Percentiles rank a stretch among this genome's conserved stretches.
These are phyloP conservation scores for Kodamaea hsintzibuensis DNA, from an alignment of 805 yeast species.

Conservation along the genomic window DNA sequence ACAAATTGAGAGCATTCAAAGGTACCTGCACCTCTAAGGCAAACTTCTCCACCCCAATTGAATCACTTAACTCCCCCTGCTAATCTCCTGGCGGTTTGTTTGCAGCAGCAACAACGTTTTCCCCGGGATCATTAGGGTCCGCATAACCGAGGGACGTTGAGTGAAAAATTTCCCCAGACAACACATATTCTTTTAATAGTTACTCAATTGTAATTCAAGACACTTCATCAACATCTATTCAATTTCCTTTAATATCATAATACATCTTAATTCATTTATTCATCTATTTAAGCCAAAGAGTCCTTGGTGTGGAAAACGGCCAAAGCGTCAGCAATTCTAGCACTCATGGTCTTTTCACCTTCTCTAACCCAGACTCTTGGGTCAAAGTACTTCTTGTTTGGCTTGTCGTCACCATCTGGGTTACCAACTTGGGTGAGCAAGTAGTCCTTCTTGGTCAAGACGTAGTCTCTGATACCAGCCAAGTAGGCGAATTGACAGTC, in stretches of 20 bases:
- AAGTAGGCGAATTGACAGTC: slow-evolving; percentile 99
- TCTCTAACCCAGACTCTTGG: slow-evolving; percentile 99
- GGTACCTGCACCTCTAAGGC: too few species aligned
- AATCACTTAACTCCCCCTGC: background rate
- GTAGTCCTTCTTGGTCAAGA: slow-evolving; percentile 95
- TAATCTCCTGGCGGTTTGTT: too few species aligned
- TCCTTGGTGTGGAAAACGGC: slow-evolving; percentile 78
- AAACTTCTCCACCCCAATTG: background rate
- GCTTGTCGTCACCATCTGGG: slow-evolving; percentile 99
- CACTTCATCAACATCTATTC: background rate
- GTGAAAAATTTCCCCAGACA: background rate
- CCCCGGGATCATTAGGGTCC: background rate
- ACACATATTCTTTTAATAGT: background rate
- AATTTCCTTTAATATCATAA: background rate
- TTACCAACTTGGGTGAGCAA: slow-evolving; percentile 87
- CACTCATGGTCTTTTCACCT: slow-evolving; percentile 98
- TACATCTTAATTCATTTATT: background rate
- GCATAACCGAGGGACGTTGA: background rate
- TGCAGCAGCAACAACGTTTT: background rate
- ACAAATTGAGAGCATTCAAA: too few species aligned
- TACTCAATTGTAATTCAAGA: background rate
- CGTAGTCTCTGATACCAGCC: slow-evolving; percentile 95
- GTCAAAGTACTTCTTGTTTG: slow-evolving; percentile 99
- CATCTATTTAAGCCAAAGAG: slow-evolving; percentile 9
- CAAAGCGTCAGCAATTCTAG: slow-evolving; percentile 82